Evolutionary conservation across 2,329 filamentous ascomycete species (phyloP).

Genomic region (Xylaria sp.): DNA sequence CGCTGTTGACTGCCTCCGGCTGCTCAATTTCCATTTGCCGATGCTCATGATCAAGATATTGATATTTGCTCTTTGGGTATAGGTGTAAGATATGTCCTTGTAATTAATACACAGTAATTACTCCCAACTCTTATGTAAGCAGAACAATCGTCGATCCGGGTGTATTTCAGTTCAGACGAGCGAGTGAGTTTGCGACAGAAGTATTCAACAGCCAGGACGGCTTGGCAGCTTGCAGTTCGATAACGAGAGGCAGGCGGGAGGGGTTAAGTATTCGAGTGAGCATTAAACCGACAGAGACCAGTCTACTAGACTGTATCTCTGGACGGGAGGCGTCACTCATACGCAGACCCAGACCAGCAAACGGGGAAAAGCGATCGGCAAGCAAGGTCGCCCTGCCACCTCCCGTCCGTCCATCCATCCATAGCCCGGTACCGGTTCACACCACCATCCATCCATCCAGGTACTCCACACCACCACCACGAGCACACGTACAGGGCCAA

Average conservation of each 20-base stretch:
- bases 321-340: conserved; percentile 24
- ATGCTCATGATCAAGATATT: conserved; percentile 31
- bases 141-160: not conserved
- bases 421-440: conserved; percentile 22
- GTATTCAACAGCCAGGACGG: conserved; percentile 10
- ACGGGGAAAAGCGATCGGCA: conserved; percentile 27
- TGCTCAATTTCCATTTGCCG: conserved; percentile 36
- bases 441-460: conserved; percentile 6
- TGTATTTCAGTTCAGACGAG: not conserved
- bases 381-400: conserved; percentile 7
- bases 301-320: not conserved
- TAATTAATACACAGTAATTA: not conserved
- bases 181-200: not conserved
- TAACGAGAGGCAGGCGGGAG: conserved; percentile 6
- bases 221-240: conserved; percentile 1
- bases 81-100: not conserved
- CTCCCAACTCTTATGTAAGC: not conserved
- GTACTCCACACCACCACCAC: conserved; percentile 27
- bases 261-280: conserved; percentile 3
- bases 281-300: conserved; percentile 15
- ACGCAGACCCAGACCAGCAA: conserved; percentile 1
- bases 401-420: conserved; percentile 4
- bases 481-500: not conserved
- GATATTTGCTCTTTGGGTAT: not conserved
- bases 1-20: conserved; percentile 25